phyloP scores from a whole-genome alignment of 352 stramenopile species.

The Phytopythium delawarense region DNA sequence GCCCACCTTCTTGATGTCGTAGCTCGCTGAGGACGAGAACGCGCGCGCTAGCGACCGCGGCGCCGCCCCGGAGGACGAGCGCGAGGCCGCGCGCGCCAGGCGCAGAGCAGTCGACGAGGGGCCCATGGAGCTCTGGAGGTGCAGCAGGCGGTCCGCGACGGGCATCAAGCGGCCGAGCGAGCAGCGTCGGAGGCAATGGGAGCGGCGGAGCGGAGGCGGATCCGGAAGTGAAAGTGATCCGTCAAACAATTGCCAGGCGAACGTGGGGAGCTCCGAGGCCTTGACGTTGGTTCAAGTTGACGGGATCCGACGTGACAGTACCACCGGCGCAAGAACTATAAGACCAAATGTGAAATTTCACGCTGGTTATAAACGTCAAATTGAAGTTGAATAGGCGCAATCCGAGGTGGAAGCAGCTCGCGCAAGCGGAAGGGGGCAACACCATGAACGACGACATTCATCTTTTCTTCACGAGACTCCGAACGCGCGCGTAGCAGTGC shows the following conservation, averaged over 20 bases:
- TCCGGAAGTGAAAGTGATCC: background rate
- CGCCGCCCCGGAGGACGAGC: background rate
- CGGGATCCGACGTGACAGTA: slow-evolving; percentile 3
- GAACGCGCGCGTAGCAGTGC: too few relatives aligned
- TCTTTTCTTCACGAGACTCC: too few relatives aligned
- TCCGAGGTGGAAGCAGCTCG: background rate
- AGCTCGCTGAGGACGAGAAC: slow-evolving; percentile 22
- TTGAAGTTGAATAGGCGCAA: too few relatives aligned
- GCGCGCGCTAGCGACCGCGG: slow-evolving; percentile 5
- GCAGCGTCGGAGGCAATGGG: background rate
- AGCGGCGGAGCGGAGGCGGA: background rate
- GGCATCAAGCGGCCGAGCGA: background rate
- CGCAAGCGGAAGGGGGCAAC: background rate
- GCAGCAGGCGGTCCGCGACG: slow-evolving; percentile 5
- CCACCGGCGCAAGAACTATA: background rate
- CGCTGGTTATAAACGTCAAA: too few relatives aligned
- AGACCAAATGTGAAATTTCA: background rate
- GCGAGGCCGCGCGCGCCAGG: background rate
- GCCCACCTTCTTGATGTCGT: slow-evolving; percentile 84
- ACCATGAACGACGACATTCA: too few relatives aligned
- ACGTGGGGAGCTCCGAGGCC: background rate
- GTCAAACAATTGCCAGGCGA: background rate
- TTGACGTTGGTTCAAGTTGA: slow-evolving; percentile 8
- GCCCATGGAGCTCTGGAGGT: slow-evolving; percentile 3
- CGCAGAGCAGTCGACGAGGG: slow-evolving; percentile 1